phyloP scores from a whole-genome alignment of 208 protist genomes.

The Leptomonas pyrrhocoris region DNA sequence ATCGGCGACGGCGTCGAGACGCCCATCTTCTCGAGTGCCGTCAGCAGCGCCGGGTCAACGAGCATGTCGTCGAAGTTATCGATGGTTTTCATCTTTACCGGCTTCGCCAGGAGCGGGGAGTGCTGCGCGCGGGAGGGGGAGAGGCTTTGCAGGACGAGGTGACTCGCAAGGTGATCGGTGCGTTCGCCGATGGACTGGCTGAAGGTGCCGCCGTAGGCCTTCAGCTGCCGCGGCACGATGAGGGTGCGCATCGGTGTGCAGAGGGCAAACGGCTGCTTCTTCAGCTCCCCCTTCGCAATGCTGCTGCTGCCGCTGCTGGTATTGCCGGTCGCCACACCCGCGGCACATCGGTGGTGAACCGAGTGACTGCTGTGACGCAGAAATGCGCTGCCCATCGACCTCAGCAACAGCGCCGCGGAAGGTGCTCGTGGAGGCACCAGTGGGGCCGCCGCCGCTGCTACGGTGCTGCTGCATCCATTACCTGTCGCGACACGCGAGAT shows the following conservation, averaged over 20 bases:
- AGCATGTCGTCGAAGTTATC: constrained; percentile 76
- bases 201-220: constrained; percentile 83
- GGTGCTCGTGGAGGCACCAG: too few relatives aligned
- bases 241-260: constrained; percentile 35
- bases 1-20: constrained; percentile 79
- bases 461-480: background rate
- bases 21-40: constrained; percentile 41
- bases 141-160: constrained; percentile 73
- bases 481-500: background rate
- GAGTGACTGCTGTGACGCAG: too few relatives aligned
- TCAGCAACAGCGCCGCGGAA: too few relatives aligned
- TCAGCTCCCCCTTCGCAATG: background rate
- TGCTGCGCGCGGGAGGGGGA: constrained; percentile 47
- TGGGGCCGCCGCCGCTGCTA: background rate
- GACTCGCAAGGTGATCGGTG: constrained; percentile 49
- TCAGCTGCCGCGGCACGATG: constrained; percentile 79
- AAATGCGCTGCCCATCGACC: too few relatives aligned
- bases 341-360: background rate
- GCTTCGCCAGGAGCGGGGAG: constrained; percentile 59
- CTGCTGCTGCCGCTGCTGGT: background rate
- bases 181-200: constrained; percentile 73
- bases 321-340: background rate
- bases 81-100: constrained; percentile 65
- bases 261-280: constrained; percentile 5
- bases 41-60: constrained; percentile 46